phyloP scores from a whole-genome alignment of 2,329 filamentous ascomycete genomes.

The Pyrenophora tritici-repentis region DNA sequence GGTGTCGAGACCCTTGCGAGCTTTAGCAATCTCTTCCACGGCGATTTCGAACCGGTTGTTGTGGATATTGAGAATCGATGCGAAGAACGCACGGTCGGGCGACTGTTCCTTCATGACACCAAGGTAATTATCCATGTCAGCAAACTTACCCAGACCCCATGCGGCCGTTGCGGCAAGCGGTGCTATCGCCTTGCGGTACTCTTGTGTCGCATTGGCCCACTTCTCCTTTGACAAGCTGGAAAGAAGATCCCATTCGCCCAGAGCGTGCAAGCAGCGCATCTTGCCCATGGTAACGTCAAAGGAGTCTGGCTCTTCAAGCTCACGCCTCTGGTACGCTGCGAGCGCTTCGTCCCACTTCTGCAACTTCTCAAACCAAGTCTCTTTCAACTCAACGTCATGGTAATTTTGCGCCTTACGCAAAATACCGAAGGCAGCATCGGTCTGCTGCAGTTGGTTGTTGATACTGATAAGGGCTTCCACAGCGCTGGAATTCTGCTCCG shows the following conservation, averaged over 20 bases:
- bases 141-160: constrained; percentile 96
- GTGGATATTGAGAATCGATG: constrained; percentile 91
- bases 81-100: constrained; percentile 95
- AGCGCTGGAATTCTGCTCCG: constrained; percentile 92
- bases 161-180: constrained; percentile 93
- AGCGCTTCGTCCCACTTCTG: constrained; percentile 98
- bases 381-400: constrained; percentile 91
- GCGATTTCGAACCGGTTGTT: constrained; percentile 95
- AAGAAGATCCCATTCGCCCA: constrained; percentile 96
- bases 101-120: constrained; percentile 93
- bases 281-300: constrained; percentile 99
- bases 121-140: constrained; percentile 96
- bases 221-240: constrained; percentile 88
- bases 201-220: constrained; percentile 86
- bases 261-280: constrained; percentile 95
- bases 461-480: constrained; percentile 98
- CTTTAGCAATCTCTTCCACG: constrained; percentile 84
- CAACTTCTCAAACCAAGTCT: constrained; percentile 99
- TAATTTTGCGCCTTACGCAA: constrained; percentile 94
- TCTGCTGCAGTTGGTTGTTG: constrained; percentile 98
- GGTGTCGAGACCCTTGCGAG: constrained; percentile 89
- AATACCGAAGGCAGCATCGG: constrained; percentile 97
- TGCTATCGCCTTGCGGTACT: constrained; percentile 88
- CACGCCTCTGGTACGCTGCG: constrained; percentile 86
- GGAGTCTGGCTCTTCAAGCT: constrained; percentile 70